These are phyloP conservation scores for Amanita jacksonii DNA, from an alignment of 768 basidiomycete species.

Conservation along the genomic window DNA sequence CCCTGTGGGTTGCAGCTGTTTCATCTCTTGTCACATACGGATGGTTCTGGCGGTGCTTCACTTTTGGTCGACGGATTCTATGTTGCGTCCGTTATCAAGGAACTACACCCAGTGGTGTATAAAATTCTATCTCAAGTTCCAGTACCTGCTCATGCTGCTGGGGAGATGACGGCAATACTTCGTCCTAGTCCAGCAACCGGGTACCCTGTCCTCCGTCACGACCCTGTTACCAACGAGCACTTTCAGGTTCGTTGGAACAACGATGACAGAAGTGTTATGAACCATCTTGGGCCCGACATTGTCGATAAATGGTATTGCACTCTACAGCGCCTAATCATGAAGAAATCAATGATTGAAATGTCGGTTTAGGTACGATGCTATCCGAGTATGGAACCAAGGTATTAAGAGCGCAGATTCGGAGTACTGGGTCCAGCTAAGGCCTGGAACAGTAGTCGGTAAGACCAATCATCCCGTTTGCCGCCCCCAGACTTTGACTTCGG, in stretches of 20 bases:
- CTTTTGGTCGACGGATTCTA: conserved; percentile 97
- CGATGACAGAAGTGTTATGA: conserved; percentile 82
- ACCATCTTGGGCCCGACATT: conserved; percentile 39
- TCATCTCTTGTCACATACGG: conserved; percentile 80
- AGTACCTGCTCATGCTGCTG: conserved; percentile 83
- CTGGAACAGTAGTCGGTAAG: conserved; percentile 81
- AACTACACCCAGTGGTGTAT: conserved; percentile 65
- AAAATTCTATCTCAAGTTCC: conserved; percentile 54
- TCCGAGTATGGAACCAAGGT: conserved; percentile 66
- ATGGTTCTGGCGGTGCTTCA: conserved; percentile 77
- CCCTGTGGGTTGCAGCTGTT: conserved; percentile 95
- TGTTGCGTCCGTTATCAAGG: conserved; percentile 69
- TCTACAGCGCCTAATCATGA: too few relatives aligned
- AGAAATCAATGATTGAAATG: neutral
- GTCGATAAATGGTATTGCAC: conserved; percentile 64
- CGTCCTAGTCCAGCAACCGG: conserved; percentile 45
- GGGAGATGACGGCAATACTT: conserved; percentile 53
- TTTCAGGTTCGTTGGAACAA: conserved; percentile 89
- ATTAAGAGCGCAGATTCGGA: conserved; percentile 77
- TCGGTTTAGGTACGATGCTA: conserved; percentile 61
- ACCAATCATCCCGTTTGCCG: neutral
- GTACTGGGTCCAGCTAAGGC: conserved; percentile 84
- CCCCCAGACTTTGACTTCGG: neutral
- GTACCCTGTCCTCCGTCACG: conserved; percentile 68
- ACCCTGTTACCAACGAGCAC: conserved; percentile 48